These are phyloP conservation scores for Borovskyia barvae DNA, from an alignment of 208 protist species.

Conservation along the genomic window DNA sequence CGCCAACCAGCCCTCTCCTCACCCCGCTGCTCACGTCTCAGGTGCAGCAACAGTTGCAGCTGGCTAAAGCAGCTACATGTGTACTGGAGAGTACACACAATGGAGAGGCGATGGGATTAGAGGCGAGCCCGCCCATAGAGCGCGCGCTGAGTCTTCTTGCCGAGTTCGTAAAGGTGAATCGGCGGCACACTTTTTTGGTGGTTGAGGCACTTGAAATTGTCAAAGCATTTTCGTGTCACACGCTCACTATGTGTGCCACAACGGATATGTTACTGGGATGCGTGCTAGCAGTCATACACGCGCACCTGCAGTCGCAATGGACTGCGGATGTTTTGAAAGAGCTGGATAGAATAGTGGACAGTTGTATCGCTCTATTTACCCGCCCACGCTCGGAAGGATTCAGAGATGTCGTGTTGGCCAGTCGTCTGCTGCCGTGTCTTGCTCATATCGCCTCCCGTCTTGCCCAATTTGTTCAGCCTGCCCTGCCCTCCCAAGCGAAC, in stretches of 20 bases:
- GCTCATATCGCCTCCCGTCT: slow-evolving; percentile 27
- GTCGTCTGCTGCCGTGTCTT: slow-evolving; percentile 33
- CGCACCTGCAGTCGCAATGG: not conserved
- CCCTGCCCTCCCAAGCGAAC: slow-evolving; percentile 18
- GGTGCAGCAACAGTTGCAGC: slow-evolving; percentile 15
- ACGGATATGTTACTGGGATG: slow-evolving; percentile 13
- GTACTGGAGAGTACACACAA: slow-evolving; percentile 8
- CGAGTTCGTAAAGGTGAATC: slow-evolving; percentile 24
- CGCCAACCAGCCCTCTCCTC: slow-evolving; percentile 24
- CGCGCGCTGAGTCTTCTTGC: slow-evolving; percentile 27
- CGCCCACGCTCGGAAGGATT: slow-evolving; percentile 8
- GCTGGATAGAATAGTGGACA: slow-evolving; percentile 12
- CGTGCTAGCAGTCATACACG: slow-evolving; percentile 14
- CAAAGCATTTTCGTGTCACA: slow-evolving; percentile 11
- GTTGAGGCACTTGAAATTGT: slow-evolving; percentile 9
- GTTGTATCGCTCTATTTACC: slow-evolving; percentile 21
- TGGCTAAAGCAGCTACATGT: slow-evolving; percentile 12
- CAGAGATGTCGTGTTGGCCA: slow-evolving; percentile 5
- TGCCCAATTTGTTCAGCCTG: slow-evolving; percentile 30
- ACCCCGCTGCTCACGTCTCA: slow-evolving; percentile 24
- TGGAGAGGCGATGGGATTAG: not conserved
- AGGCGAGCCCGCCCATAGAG: slow-evolving; percentile 11
- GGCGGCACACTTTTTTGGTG: slow-evolving; percentile 14
- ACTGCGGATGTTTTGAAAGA: not conserved
- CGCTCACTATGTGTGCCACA: not conserved